phyloP scores from a whole-genome alignment of 441 rosid species.

The Adansonia rubrostipa region DNA sequence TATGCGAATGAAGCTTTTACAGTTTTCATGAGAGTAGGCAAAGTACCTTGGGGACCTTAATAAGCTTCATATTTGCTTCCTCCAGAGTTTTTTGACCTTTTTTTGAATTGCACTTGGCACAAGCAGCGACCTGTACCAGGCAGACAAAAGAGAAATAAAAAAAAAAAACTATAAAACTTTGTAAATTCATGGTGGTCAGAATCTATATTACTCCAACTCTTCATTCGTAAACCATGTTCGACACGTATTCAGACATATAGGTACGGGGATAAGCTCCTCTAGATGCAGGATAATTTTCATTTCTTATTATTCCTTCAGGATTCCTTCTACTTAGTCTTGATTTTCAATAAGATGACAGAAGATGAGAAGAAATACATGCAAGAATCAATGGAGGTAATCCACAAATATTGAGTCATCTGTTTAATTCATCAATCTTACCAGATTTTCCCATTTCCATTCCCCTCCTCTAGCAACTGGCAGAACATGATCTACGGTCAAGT shows the following conservation, averaged over 20 bases:
- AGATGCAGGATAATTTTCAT: neutral
- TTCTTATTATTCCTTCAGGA: neutral
- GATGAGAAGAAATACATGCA: neutral
- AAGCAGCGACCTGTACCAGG: slow-evolving; percentile 76
- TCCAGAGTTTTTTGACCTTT: slow-evolving; percentile 80
- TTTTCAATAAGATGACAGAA: neutral
- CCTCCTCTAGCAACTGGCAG: slow-evolving; percentile 78
- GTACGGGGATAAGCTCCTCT: too few species aligned
- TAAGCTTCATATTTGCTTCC: slow-evolving; percentile 83
- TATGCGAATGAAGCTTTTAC: neutral
- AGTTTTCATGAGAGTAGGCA: neutral
- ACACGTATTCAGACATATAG: too few species aligned
- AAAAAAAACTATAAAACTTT: slow-evolving; percentile 13
- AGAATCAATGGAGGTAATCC: slow-evolving; percentile 6
- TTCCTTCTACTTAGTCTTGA: neutral
- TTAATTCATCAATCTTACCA: slow-evolving; percentile 48
- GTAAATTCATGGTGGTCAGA: neutral
- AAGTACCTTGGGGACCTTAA: slow-evolving; percentile 74
- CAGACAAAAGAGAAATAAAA: neutral
- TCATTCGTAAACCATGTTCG: neutral
- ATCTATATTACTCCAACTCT: neutral
- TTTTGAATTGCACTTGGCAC: slow-evolving; percentile 80
- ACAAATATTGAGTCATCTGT: neutral
- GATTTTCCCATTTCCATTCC: slow-evolving; percentile 90
- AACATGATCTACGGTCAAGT: slow-evolving; percentile 91